These are phyloP conservation scores for Collybia mongolica DNA, from an alignment of 768 basidiomycete genomes.

Conservation along the genomic window DNA sequence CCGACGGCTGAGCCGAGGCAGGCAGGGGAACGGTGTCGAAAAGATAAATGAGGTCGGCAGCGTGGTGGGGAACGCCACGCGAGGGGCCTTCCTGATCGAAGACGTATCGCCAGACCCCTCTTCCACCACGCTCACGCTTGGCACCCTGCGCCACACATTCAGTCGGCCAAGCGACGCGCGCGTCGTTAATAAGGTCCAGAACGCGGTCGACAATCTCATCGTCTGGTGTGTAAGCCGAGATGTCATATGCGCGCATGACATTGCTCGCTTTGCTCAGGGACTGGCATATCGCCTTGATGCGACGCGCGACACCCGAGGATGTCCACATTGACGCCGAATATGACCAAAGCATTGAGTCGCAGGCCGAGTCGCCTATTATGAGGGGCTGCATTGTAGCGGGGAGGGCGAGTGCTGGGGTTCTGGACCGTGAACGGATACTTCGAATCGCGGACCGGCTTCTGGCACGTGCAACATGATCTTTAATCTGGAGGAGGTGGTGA, in stretches of 20 bases:
- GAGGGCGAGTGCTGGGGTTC: constrained; percentile 18
- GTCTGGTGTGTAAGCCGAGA: constrained; percentile 55
- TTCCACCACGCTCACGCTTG: constrained; percentile 48
- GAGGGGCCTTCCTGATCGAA: constrained; percentile 80
- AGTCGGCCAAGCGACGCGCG: constrained; percentile 75
- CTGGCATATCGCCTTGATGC: constrained; percentile 74
- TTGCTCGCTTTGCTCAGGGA: constrained; percentile 59
- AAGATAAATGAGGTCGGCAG: constrained; percentile 71
- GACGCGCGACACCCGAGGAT: constrained; percentile 55
- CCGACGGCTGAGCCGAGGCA: constrained; percentile 20
- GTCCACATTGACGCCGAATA: constrained; percentile 62
- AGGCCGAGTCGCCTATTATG: constrained; percentile 72
- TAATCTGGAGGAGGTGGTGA: constrained; percentile 23
- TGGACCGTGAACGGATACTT: constrained; percentile 18
- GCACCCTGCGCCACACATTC: constrained; percentile 58
- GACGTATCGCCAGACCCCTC: constrained; percentile 75
- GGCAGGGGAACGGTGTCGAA: constrained; percentile 74
- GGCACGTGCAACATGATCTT: constrained; percentile 23
- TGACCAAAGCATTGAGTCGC: constrained; percentile 66
- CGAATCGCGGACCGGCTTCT: constrained; percentile 19
- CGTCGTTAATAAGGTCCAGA: constrained; percentile 74
- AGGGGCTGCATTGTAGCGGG: constrained; percentile 56
- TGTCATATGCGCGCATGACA: constrained; percentile 71
- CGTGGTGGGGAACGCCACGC: constrained; percentile 65
- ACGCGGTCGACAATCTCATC: constrained; percentile 69